phyloP scores from a whole-genome alignment of 1,284 basidiomycete species.

The Stereum hirsutum region DNA sequence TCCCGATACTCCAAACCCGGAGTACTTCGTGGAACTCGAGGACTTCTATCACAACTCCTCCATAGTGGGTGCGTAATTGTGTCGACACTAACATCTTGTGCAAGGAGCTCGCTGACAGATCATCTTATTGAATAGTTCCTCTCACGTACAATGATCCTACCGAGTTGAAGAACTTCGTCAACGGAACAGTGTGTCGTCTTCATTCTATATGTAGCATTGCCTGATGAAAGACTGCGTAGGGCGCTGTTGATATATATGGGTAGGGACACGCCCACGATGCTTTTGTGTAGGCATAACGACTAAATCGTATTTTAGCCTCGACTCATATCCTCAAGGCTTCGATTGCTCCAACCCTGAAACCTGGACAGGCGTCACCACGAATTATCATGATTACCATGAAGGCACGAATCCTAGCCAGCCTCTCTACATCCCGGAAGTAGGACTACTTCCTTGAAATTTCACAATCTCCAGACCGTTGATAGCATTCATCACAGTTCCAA shows the following conservation, averaged over 20 bases:
- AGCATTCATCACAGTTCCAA: constrained; percentile 42
- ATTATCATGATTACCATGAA: constrained; percentile 51
- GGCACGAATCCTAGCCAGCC: constrained; percentile 44
- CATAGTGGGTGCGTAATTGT: too few species aligned
- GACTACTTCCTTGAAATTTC: too few species aligned
- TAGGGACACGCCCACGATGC: too few species aligned
- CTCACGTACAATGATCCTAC: constrained; percentile 68
- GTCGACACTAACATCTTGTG: too few species aligned
- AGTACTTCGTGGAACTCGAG: constrained; percentile 62
- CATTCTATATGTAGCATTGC: too few species aligned
- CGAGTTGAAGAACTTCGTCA: constrained; percentile 53
- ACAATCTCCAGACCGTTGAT: too few species aligned
- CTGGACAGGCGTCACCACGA: constrained; percentile 49
- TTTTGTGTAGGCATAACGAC: not conserved
- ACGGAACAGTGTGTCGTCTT: constrained; percentile 46
- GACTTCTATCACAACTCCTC: constrained; percentile 40
- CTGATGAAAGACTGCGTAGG: too few species aligned
- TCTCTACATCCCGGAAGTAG: constrained; percentile 54
- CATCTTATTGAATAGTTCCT: too few species aligned
- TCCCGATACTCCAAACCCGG: too few species aligned
- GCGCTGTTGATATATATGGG: constrained; percentile 49
- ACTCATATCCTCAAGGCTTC: constrained; percentile 65
- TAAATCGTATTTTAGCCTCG: too few species aligned
- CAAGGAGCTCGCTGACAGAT: too few species aligned
- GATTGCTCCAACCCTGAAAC: constrained; percentile 58